These are phyloP conservation scores for Diaporthe ampelina DNA, from an alignment of 2,329 filamentous ascomycete genomes.

Conservation along the genomic window DNA sequence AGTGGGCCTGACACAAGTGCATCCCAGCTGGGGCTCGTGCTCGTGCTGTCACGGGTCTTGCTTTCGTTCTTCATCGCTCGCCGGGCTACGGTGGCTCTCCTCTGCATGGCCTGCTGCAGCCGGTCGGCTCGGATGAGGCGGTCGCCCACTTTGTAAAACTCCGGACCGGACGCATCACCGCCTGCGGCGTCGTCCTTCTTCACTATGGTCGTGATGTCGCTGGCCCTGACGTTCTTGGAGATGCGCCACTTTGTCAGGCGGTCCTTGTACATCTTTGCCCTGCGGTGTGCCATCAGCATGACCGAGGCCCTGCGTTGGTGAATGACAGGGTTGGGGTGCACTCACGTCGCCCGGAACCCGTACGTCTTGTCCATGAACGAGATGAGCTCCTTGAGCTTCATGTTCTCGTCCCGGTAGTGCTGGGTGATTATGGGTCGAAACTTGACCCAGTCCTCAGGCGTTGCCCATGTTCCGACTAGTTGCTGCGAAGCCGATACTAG, in stretches of 20 bases:
- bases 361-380: slow-evolving; percentile 37
- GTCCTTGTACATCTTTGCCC: slow-evolving; percentile 37
- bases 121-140: slow-evolving; percentile 36
- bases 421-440: slow-evolving; percentile 29
- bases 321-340: background rate
- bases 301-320: background rate
- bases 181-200: background rate
- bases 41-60: background rate
- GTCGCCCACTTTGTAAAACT: slow-evolving; percentile 35
- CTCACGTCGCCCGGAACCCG: slow-evolving; percentile 34
- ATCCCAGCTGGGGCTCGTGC: background rate
- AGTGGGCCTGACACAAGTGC: background rate
- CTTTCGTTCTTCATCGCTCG: slow-evolving; percentile 17
- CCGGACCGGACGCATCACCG: background rate
- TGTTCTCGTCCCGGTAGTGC: slow-evolving; percentile 37
- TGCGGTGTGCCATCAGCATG: background rate
- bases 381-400: slow-evolving; percentile 38
- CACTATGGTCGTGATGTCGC: slow-evolving; percentile 30
- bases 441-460: slow-evolving; percentile 33
- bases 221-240: slow-evolving; percentile 36
- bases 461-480: slow-evolving; percentile 18
- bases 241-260: slow-evolving; percentile 35
- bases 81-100: slow-evolving; percentile 29
- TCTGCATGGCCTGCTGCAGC: slow-evolving; percentile 36
- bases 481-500: background rate